phyloP scores from a whole-genome alignment of 1,284 basidiomycete genomes.

The Cryptococcus hybrid region DNA sequence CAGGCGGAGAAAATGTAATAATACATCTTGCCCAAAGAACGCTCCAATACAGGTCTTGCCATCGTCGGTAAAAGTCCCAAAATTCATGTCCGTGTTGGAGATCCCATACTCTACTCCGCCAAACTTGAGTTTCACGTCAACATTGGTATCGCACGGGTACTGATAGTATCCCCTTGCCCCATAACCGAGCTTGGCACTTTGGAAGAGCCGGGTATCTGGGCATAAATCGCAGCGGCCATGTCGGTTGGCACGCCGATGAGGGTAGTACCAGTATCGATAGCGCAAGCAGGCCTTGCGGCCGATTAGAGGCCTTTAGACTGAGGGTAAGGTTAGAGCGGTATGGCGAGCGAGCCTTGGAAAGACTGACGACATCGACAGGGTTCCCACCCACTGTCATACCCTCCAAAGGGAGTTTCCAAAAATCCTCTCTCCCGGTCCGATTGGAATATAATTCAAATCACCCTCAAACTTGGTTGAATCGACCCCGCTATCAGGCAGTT shows the following conservation, averaged over 20 bases:
- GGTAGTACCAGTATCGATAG: conserved; percentile 72
- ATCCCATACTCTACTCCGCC: conserved; percentile 63
- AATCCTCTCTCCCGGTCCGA: conserved; percentile 48
- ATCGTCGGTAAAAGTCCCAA: conserved; percentile 54
- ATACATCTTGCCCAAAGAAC: conserved; percentile 67
- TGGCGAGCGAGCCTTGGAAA: background rate
- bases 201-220: conserved; percentile 66
- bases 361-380: conserved; percentile 38
- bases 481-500: conserved; percentile 30
- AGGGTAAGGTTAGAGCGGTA: background rate
- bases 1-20: background rate
- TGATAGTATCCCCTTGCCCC: conserved; percentile 69
- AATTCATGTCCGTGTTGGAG: conserved; percentile 71
- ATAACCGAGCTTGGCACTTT: conserved; percentile 55
- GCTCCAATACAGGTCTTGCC: conserved; percentile 69
- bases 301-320: background rate
- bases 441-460: conserved; percentile 71
- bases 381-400: conserved; percentile 50
- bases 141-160: conserved; percentile 66
- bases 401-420: conserved; percentile 55
- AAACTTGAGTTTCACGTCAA: conserved; percentile 71
- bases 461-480: conserved; percentile 72
- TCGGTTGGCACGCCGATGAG: conserved; percentile 77
- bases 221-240: conserved; percentile 65
- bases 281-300: conserved; percentile 22